A percentile compares a stretch with the other conserved stretches of the same genome.
phyloP scores from a whole-genome alignment of 345 rosid genomes.

The Noccaea caerulescens region DNA sequence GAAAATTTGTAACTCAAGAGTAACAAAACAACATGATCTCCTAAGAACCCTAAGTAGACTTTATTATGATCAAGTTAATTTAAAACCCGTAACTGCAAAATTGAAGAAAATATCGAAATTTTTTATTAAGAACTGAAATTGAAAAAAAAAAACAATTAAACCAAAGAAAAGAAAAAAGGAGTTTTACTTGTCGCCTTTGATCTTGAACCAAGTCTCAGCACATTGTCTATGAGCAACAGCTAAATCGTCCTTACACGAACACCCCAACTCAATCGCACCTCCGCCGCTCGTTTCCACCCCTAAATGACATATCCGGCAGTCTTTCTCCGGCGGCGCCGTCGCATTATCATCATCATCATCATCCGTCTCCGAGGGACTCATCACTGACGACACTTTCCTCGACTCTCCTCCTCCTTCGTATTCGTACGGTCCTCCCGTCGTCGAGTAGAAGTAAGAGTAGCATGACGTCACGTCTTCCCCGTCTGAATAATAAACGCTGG shows the following conservation, averaged over 20 bases:
- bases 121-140: conserved; percentile 6
- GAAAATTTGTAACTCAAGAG: not conserved
- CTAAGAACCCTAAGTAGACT: conserved; percentile 7
- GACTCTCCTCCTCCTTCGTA: conserved; percentile 39
- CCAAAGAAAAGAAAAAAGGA: not conserved
- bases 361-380: conserved; percentile 52
- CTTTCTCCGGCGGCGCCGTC: conserved; percentile 60
- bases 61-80: not conserved
- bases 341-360: conserved; percentile 53
- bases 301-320: conserved; percentile 92
- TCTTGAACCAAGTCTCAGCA: conserved; percentile 98
- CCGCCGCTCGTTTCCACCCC: conserved; percentile 74
- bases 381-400: conserved; percentile 52
- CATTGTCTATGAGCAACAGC: conserved; percentile 95
- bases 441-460: conserved; percentile 84
- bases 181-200: conserved; percentile 78
- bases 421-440: conserved; percentile 72
- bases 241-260: conserved; percentile 92
- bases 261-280: conserved; percentile 72
- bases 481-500: conserved; percentile 72
- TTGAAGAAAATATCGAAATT: not conserved
- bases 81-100: not conserved
- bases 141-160: not conserved
- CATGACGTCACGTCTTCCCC: conserved; percentile 74
- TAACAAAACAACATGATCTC: not conserved